Evolutionary conservation across 140 eudicot genomes (phyloP), one percentile per base, ranked within the genome.

Genomic region (Ambrosia hybrid): DNA sequence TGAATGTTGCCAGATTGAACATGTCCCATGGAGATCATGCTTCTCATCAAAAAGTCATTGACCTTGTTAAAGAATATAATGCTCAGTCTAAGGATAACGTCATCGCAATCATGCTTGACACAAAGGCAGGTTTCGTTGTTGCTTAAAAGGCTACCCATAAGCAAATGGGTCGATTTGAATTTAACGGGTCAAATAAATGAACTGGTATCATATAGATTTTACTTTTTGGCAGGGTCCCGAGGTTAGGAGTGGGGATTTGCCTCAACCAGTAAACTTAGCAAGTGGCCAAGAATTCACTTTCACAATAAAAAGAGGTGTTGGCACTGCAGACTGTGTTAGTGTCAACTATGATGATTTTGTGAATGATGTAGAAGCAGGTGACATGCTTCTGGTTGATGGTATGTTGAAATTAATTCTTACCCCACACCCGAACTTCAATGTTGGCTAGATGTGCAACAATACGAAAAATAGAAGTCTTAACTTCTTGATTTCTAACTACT

Each of bases 21-120:
- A 94, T 94, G 99, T 94, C 99, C 21, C 99, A 94, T 72, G 99
- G 99, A 73, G 99, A 93, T 75, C 99, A 93, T 84, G 88, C 96
- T 71, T 93, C 99, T 16, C 99, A 93, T 71, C 97, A 94, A 78
- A 90, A 90, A 75, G 96, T 90, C 21, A 91, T 94, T 49, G 99
- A 94, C 65, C 83, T 94, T 83, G 97, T 94, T 67, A 88, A 90
- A 75, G 99, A 90, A 73, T 94, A 94, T 80, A 90, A 94, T 81
- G 90, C 97, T 72, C 95, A 90, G 70, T 66, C 81, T 6, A 88
- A 88, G 78, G 97, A 90, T 80, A 94, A 94, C 55, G 99, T 94
- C 71, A 94, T 94, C 57, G 95, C 99, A 73, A 94, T 94, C 82
- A 94, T 94, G 99, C 97, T 94, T 17, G 99, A 94, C 78, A 90